phyloP scores from a whole-genome alignment of 1,284 basidiomycete species.

The Melampsora americana region DNA sequence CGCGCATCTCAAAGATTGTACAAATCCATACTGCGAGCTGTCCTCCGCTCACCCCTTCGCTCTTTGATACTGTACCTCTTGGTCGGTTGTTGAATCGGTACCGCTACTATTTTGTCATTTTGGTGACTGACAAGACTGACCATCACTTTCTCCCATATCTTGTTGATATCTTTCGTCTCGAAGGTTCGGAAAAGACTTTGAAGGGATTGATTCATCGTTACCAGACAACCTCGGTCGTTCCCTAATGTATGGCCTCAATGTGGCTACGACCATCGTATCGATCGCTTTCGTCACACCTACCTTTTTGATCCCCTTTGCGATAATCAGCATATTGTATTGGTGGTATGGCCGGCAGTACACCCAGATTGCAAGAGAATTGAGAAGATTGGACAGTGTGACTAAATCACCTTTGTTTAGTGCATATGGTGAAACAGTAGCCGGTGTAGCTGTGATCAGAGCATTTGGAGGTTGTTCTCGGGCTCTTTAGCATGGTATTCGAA shows the following conservation, averaged over 20 bases:
- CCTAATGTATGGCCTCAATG: background rate
- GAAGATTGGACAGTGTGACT: conserved; percentile 68
- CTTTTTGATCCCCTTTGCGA: background rate
- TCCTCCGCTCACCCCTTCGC: conserved; percentile 13
- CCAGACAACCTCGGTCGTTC: conserved; percentile 11
- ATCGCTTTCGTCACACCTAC: conserved; percentile 4
- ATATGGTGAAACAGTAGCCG: conserved; percentile 56
- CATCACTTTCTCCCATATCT: background rate
- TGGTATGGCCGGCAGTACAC: conserved; percentile 40
- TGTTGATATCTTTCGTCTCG: background rate
- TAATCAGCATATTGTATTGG: conserved; percentile 19
- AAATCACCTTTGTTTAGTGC: conserved; percentile 87
- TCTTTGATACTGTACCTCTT: conserved; percentile 31
- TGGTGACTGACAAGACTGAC: background rate
- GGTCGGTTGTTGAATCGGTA: conserved; percentile 24
- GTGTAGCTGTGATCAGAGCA: conserved; percentile 74
- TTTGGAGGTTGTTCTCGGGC: conserved; percentile 65
- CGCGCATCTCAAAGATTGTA: conserved; percentile 47
- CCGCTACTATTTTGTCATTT: background rate
- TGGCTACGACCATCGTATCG: conserved; percentile 3
- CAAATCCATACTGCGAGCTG: conserved; percentile 17
- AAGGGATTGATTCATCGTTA: conserved; percentile 4
- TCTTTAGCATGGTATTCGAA: conserved; percentile 46
- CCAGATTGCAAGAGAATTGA: conserved; percentile 50
- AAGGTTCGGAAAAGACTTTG: conserved; percentile 20